phyloP scores from a whole-genome alignment of 1,284 basidiomycete genomes.

The Fomitopsis pinicola region DNA sequence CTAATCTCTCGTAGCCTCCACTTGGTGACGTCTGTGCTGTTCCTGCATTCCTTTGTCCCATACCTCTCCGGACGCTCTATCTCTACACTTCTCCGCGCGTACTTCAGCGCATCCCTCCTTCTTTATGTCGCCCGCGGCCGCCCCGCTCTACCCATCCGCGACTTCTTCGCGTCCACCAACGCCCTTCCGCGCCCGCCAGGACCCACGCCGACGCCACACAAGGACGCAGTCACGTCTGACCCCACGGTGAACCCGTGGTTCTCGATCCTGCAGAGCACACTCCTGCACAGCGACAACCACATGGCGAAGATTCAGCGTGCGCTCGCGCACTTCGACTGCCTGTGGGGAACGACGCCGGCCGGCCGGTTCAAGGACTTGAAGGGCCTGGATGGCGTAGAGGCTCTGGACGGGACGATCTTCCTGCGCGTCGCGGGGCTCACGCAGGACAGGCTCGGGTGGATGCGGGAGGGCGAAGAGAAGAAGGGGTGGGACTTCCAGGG shows the following conservation, averaged over 20 bases:
- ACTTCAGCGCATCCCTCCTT: conserved; percentile 32
- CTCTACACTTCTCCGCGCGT: conserved; percentile 33
- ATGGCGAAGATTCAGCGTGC: conserved; percentile 56
- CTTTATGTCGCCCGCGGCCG: conserved; percentile 36
- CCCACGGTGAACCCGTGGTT: conserved; percentile 48
- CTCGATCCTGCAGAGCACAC: conserved; percentile 44
- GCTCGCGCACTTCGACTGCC: conserved; percentile 31
- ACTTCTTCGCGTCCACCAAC: conserved; percentile 29
- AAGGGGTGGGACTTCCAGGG: neutral
- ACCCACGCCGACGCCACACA: conserved; percentile 28
- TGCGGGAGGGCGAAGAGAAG: conserved; percentile 36
- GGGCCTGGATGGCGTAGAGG: conserved; percentile 32
- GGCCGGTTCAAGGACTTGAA: neutral
- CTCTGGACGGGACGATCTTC: conserved; percentile 57
- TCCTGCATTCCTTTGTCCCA: conserved; percentile 33
- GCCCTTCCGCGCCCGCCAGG: conserved; percentile 5
- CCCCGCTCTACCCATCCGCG: conserved; percentile 29
- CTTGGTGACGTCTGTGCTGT: conserved; percentile 43
- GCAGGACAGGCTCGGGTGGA: conserved; percentile 42
- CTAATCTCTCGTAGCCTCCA: conserved; percentile 31
- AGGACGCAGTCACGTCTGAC: conserved; percentile 30
- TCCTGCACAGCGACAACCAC: conserved; percentile 59
- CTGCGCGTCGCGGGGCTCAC: conserved; percentile 47
- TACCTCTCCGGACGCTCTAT: conserved; percentile 25
- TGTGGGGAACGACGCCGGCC: neutral